These are phyloP conservation scores for Saccharum hybrid DNA, from an alignment of 202 grass and related monocot species.

Conservation along the genomic window DNA sequence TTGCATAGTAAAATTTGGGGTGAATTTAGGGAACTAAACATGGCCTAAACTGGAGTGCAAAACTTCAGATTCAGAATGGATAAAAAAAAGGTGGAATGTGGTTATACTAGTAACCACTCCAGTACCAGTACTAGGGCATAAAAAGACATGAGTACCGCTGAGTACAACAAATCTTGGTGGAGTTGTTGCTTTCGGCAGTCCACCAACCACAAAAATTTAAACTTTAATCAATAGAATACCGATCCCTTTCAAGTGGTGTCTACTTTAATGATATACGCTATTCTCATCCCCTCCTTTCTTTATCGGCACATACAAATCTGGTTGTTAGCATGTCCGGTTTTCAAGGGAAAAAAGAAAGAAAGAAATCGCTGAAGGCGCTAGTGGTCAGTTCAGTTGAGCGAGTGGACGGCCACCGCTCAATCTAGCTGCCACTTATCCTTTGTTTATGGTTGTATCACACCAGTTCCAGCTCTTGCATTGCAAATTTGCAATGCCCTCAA, in stretches of 20 bases:
- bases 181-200: slow-evolving; percentile 36
- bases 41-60: too few species aligned
- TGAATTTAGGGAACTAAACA: too few species aligned
- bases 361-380: background rate
- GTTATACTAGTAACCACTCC: background rate
- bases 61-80: too few species aligned
- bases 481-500: background rate
- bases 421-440: slow-evolving; percentile 31
- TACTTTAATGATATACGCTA: slow-evolving; percentile 27
- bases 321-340: slow-evolving; percentile 54
- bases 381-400: slow-evolving; percentile 30
- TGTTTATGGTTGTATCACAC: background rate
- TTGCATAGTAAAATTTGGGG: too few species aligned
- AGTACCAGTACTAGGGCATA: too few species aligned
- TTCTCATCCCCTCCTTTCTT: slow-evolving; percentile 23
- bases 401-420: slow-evolving; percentile 43
- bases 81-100: background rate
- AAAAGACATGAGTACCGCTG: background rate
- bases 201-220: slow-evolving; percentile 46
- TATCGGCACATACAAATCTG: slow-evolving; percentile 18
- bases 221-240: slow-evolving; percentile 37
- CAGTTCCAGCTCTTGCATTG: slow-evolving; percentile 14
- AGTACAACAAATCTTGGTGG: background rate
- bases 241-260: slow-evolving; percentile 36
- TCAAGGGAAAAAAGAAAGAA: background rate